phyloP scores from a whole-genome alignment of 2,329 filamentous ascomycete species.

The Coniochaeta prunicola region DNA sequence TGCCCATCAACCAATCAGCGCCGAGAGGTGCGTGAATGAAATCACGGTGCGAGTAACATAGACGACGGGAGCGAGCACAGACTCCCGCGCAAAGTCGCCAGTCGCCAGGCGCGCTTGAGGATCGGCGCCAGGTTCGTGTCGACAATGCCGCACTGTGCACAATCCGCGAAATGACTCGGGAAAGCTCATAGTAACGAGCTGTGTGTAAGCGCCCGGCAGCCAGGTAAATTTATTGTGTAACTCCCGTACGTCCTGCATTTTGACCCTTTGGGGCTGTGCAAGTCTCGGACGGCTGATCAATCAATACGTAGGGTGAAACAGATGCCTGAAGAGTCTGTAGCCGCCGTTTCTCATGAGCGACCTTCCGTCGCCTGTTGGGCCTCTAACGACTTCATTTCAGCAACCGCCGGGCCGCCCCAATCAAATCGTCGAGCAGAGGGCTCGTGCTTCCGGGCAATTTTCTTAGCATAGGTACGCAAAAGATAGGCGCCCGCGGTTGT shows the following conservation, averaged over 20 bases:
- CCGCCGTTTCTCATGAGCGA: neutral
- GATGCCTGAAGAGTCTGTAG: neutral
- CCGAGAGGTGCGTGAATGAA: neutral
- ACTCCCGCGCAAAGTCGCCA: neutral
- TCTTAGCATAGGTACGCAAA: too few species aligned
- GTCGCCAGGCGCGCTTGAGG: neutral
- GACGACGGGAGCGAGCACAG: neutral
- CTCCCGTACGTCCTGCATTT: too few species aligned
- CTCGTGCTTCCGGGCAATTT: neutral
- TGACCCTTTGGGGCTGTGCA: conserved; percentile 5
- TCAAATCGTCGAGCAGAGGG: neutral
- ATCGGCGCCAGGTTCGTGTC: neutral
- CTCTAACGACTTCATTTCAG: neutral
- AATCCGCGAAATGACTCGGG: neutral
- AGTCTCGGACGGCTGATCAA: neutral
- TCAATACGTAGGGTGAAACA: neutral
- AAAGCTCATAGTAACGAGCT: too few species aligned
- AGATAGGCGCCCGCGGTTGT: neutral
- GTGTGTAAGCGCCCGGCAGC: conserved; percentile 2
- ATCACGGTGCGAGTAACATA: neutral
- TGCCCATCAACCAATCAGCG: neutral
- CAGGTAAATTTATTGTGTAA: too few species aligned
- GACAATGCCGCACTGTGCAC: neutral
- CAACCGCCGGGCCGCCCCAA: conserved; percentile 1
- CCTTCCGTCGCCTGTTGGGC: neutral